Percentiles rank a stretch among this genome's conserved stretches.
Conservation (phyloP, 2,329 filamentous ascomycete genomes). For the Aspergillus nomiae region DNA sequence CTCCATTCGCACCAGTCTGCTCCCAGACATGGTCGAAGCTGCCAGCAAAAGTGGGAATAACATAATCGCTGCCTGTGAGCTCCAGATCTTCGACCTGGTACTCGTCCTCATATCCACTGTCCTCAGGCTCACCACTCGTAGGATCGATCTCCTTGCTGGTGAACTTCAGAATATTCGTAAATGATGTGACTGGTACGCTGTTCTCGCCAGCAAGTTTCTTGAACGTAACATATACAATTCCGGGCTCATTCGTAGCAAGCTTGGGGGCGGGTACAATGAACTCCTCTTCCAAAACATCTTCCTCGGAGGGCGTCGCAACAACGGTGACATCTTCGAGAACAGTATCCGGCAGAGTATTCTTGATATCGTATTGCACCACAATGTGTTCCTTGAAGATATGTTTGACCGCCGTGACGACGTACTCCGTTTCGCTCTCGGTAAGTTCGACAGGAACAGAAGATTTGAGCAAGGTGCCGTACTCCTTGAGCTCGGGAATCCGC, state of each 20-base stretch:
- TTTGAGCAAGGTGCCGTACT: slow-evolving; percentile 89
- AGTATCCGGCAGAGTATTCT: slow-evolving; percentile 92
- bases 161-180: slow-evolving; percentile 94
- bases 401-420: slow-evolving; percentile 90
- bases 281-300: slow-evolving; percentile 75
- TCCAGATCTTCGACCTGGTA: slow-evolving; percentile 96
- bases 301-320: slow-evolving; percentile 74
- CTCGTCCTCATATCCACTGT: slow-evolving; percentile 92
- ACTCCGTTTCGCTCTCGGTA: slow-evolving; percentile 96
- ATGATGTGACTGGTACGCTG: slow-evolving; percentile 76
- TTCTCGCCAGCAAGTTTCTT: slow-evolving; percentile 75
- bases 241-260: slow-evolving; percentile 80
- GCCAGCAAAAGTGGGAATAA: slow-evolving; percentile 88
- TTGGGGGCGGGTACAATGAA: slow-evolving; percentile 90
- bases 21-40: slow-evolving; percentile 97
- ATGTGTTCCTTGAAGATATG: slow-evolving; percentile 98
- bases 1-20: slow-evolving; percentile 82
- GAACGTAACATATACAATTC: slow-evolving; percentile 94
- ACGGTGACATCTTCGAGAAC: slow-evolving; percentile 88
- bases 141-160: slow-evolving; percentile 98
- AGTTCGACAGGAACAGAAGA: slow-evolving; percentile 84
- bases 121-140: slow-evolving; percentile 87
- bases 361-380: slow-evolving; percentile 94
- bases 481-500: slow-evolving; percentile 85
- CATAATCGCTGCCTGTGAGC: slow-evolving; percentile 87